These are phyloP conservation scores for Colletotrichum noveboracense DNA, from an alignment of 2,329 filamentous ascomycete genomes.

Conservation along the genomic window DNA sequence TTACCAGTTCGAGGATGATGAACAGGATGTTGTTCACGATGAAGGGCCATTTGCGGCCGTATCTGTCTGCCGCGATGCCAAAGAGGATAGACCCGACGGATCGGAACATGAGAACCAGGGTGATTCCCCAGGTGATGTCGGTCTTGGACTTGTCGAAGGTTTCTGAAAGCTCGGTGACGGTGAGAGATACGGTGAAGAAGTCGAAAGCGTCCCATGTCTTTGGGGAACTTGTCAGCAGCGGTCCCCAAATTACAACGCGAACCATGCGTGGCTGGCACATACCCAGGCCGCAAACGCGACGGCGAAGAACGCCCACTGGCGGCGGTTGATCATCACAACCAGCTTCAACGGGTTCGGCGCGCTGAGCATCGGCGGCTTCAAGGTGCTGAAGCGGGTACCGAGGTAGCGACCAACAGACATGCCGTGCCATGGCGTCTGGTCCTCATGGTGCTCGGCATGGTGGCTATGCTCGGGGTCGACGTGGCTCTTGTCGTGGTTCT, in stretches of 20 bases:
- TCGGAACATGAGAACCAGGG: constrained; percentile 66
- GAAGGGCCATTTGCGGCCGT: constrained; percentile 74
- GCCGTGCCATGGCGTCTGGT: constrained; percentile 50
- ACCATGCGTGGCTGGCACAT: constrained; percentile 22
- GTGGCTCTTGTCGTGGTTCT: neutral
- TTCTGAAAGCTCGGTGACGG: constrained; percentile 56
- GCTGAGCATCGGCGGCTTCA: constrained; percentile 62
- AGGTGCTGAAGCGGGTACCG: constrained; percentile 55
- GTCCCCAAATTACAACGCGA: neutral
- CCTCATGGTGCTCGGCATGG: constrained; percentile 17
- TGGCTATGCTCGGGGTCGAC: neutral
- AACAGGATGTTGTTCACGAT: constrained; percentile 77
- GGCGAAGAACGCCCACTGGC: constrained; percentile 61
- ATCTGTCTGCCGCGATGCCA: constrained; percentile 60
- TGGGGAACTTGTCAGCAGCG: neutral
- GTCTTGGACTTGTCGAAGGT: constrained; percentile 58
- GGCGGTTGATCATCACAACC: constrained; percentile 51
- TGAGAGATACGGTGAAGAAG: constrained; percentile 70
- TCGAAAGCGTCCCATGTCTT: constrained; percentile 70
- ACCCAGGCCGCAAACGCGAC: constrained; percentile 64
- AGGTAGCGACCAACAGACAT: constrained; percentile 55
- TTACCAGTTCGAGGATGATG: constrained; percentile 72
- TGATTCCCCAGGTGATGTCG: constrained; percentile 70
- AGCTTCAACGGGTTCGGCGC: constrained; percentile 58
- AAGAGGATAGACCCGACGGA: constrained; percentile 60